phyloP scores from a whole-genome alignment of 495 filamentous ascomycete species.

The Eremomyces bilateralis region DNA sequence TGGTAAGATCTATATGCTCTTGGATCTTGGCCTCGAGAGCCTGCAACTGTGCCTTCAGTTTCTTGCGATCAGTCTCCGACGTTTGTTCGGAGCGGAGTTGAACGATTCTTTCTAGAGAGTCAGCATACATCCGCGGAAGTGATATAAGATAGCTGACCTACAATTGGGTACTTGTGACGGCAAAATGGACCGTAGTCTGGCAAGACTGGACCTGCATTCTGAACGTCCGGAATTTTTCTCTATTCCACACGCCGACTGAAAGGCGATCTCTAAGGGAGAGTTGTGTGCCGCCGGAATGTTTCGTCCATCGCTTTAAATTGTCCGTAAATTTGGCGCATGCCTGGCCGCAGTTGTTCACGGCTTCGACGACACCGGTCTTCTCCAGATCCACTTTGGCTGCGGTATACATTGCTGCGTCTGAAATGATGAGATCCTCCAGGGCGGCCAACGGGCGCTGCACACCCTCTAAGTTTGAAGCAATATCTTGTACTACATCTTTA shows the following conservation, averaged over 20 bases:
- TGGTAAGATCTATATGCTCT: background rate
- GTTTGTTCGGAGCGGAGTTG: background rate
- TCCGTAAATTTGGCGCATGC: constrained; percentile 2
- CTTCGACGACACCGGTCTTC: constrained; percentile 2
- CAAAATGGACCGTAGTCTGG: background rate
- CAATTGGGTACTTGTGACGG: background rate
- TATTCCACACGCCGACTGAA: constrained; percentile 2
- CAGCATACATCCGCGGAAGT: background rate
- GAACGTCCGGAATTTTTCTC: constrained; percentile 3
- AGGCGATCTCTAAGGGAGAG: constrained; percentile 3
- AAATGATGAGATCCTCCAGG: constrained; percentile 2
- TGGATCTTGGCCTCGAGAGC: background rate
- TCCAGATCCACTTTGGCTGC: constrained; percentile 1
- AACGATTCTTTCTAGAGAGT: background rate
- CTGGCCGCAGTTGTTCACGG: constrained; percentile 3
- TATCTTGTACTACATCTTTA: background rate
- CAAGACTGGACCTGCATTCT: constrained; percentile 1
- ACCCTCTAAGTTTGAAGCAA: no score
- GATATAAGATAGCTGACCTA: background rate
- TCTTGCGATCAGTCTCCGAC: background rate
- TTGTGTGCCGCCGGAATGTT: constrained; percentile 1
- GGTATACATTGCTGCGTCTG: background rate
- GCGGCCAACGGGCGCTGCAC: constrained; percentile 1
- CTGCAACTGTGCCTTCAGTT: background rate
- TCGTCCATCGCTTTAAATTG: constrained; percentile 3